Conservation (phyloP, 441 rosid species). For the Syzygium malaccense region DNA sequence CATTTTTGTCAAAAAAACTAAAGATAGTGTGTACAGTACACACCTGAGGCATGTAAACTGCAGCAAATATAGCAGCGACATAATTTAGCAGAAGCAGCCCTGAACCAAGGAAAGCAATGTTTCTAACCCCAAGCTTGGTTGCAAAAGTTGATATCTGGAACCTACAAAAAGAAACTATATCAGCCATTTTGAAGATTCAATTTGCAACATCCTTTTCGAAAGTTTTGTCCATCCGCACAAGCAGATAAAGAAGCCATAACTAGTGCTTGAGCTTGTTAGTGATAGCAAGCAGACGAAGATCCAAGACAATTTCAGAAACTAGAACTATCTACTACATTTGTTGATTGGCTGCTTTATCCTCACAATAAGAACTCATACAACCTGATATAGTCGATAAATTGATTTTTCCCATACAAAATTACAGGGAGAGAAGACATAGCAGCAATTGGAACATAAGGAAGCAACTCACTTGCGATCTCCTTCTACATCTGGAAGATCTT, state of each 20-base stretch:
- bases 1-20: background rate
- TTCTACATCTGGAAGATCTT: conserved; percentile 95
- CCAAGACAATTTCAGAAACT: background rate
- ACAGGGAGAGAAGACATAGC: background rate
- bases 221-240: background rate
- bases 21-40: background rate
- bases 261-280: background rate
- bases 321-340: background rate
- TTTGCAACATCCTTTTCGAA: background rate
- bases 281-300: background rate
- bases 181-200: background rate
- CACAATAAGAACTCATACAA: background rate
- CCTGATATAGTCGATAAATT: background rate
- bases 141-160: conserved; percentile 88
- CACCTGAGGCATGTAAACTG: conserved; percentile 92
- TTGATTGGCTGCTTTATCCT: background rate
- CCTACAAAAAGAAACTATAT: conserved; percentile 25
- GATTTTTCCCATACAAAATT: background rate
- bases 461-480: conserved; percentile 90
- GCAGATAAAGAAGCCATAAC: background rate
- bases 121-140: conserved; percentile 89
- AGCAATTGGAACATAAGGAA: background rate
- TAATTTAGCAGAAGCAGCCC: conserved; percentile 81
- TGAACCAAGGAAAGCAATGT: conserved; percentile 83
- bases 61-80: conserved; percentile 63